Conservation (phyloP, 2,329 filamentous ascomycete genomes). For the Pyrenochaeta sp. region DNA sequence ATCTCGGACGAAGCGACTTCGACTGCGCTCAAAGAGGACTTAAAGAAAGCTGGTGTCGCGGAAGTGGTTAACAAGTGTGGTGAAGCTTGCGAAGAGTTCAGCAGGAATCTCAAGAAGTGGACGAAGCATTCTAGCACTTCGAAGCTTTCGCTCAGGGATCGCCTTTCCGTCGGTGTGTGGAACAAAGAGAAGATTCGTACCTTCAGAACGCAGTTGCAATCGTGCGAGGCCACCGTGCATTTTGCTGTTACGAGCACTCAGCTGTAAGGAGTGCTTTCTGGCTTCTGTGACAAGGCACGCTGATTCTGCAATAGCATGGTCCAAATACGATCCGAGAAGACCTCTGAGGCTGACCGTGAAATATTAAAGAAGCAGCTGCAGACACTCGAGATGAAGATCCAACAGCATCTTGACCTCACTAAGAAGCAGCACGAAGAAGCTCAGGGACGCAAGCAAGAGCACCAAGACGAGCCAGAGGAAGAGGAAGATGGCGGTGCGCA, state of each 20-base stretch:
- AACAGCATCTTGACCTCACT: slow-evolving; percentile 13
- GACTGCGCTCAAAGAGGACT: slow-evolving; percentile 8
- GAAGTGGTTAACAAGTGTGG: slow-evolving; percentile 22
- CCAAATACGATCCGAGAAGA: slow-evolving; percentile 11
- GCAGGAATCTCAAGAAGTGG: slow-evolving; percentile 15
- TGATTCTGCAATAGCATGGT: slow-evolving; percentile 5
- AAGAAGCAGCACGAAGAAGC: slow-evolving; percentile 12
- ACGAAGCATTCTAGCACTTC: slow-evolving; percentile 19
- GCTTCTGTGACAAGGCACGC: neutral
- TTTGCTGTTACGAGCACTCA: slow-evolving; percentile 20
- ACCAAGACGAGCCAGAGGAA: slow-evolving; percentile 13
- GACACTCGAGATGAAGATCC: slow-evolving; percentile 15
- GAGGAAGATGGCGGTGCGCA: slow-evolving; percentile 15
- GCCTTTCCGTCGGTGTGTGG: slow-evolving; percentile 16
- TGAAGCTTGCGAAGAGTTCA: slow-evolving; percentile 15
- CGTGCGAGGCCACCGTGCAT: slow-evolving; percentile 15
- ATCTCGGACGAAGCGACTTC: slow-evolving; percentile 9
- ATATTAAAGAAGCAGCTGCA: slow-evolving; percentile 5
- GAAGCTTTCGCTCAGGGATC: slow-evolving; percentile 12
- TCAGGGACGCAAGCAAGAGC: slow-evolving; percentile 5
- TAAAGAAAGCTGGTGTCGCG: slow-evolving; percentile 16
- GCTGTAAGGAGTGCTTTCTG: slow-evolving; percentile 8
- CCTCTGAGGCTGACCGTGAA: slow-evolving; percentile 1
- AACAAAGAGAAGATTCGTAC: slow-evolving; percentile 22
- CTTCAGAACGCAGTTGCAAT: slow-evolving; percentile 10